Conservation (phyloP, 805 yeast genomes). For the Yarrowia sp. region DNA sequence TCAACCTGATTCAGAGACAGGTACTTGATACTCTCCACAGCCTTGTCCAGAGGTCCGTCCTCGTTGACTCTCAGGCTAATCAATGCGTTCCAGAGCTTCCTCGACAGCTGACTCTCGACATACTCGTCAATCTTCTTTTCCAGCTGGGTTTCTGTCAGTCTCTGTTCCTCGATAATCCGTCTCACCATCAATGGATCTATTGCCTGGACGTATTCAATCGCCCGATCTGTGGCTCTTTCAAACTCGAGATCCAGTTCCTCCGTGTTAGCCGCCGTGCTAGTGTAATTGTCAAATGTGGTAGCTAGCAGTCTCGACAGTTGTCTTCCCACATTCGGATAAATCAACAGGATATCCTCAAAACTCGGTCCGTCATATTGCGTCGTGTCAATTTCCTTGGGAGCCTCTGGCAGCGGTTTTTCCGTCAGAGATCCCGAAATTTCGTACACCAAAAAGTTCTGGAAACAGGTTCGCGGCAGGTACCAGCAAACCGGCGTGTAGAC, state of each 20-base stretch:
- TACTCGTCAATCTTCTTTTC: constrained; percentile 67
- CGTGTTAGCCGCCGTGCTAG: constrained; percentile 47
- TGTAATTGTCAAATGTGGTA: constrained; percentile 52
- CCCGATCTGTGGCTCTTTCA: constrained; percentile 48
- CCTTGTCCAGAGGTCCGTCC: constrained; percentile 45
- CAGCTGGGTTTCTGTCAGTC: constrained; percentile 50
- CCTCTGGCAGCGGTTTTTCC: constrained; percentile 27
- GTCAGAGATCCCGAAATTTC: constrained; percentile 62
- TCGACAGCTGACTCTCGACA: constrained; percentile 72
- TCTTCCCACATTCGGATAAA: constrained; percentile 53
- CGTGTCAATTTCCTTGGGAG: constrained; percentile 17
- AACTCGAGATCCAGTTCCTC: constrained; percentile 49
- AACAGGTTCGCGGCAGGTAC: constrained; percentile 54
- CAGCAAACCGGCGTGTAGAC: constrained; percentile 63
- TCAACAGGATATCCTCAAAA: constrained; percentile 54
- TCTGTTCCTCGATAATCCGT: constrained; percentile 45
- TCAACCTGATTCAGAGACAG: constrained; percentile 56
- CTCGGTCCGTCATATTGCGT: constrained; percentile 18
- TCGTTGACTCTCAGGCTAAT: constrained; percentile 46
- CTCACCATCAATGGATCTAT: constrained; percentile 46
- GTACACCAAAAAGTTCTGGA: constrained; percentile 58
- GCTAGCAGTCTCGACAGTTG: constrained; percentile 54
- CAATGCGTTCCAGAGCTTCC: constrained; percentile 66
- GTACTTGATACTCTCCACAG: constrained; percentile 45
- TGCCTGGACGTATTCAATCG: constrained; percentile 50